phyloP scores from a whole-genome alignment of 345 rosid genomes.

The Dimocarpus longan region DNA sequence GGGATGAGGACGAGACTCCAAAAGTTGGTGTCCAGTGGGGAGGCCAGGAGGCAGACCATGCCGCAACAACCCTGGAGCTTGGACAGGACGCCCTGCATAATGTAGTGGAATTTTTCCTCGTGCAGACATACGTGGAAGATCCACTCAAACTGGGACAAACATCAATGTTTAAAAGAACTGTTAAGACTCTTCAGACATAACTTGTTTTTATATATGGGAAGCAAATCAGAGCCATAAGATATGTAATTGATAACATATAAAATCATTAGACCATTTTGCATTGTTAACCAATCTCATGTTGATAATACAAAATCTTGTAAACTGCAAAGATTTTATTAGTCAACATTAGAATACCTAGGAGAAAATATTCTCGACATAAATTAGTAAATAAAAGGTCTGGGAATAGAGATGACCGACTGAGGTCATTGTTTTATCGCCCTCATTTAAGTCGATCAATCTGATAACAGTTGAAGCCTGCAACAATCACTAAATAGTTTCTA shows the following conservation, averaged over 20 bases:
- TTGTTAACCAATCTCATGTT: not conserved
- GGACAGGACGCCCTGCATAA: constrained; percentile 32
- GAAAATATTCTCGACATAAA: not conserved
- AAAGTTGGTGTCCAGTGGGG: constrained; percentile 22
- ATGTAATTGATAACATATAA: not conserved
- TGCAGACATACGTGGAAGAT: constrained; percentile 35
- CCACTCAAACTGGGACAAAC: constrained; percentile 6
- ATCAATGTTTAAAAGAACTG: not conserved
- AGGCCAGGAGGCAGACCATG: constrained; percentile 40
- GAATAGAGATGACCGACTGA: not conserved
- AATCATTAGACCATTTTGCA: not conserved
- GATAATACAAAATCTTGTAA: not conserved
- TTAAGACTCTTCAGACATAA: not conserved
- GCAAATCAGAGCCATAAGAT: constrained; percentile 4
- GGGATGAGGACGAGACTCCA: constrained; percentile 40
- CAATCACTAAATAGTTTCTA: not conserved
- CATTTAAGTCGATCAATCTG: not conserved
- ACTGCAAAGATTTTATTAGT: no score
- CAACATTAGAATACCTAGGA: not conserved
- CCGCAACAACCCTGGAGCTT: constrained; percentile 44
- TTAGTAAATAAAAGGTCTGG: not conserved
- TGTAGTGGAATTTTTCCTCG: constrained; percentile 36
- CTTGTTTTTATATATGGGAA: not conserved
- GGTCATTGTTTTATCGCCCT: not conserved
- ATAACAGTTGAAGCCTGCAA: not conserved